Evolutionary conservation across 345 rosid species (phyloP), one percentile per base, ranked within the genome.

Genomic region (Eucalyptus victrix): DNA sequence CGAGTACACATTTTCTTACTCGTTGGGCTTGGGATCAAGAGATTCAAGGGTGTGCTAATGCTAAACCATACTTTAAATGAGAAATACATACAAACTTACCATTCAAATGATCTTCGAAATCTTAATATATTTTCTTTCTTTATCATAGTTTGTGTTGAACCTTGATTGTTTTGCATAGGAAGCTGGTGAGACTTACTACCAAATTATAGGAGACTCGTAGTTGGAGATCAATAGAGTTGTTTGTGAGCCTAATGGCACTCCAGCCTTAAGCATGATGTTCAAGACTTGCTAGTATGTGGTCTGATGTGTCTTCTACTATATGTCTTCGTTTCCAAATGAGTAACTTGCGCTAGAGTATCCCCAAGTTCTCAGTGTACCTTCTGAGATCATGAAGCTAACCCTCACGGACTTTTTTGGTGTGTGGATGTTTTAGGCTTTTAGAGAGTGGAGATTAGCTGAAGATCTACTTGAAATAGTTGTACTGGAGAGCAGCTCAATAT

Each of bases 151-250:
- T 34, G 44, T 34, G 4, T 34, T 34, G 45, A 72, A 10, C 44
- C 81, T 8, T 72, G 81, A 4, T 72, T 0, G 81, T 34, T 69
- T 69, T 69, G 44, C 24, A 19, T 12, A 96, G 97, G 94, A 91
- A 89, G 90, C 93, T 2, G 94, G 96, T 86, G 91, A 91, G 92
- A 94, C 93, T 47, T 96, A 96, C 90, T 94, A 93, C 65, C 89
- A 93, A 67, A 92, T 92, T 1, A 93, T 96, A 90, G 87, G 90
- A 50, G 76, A 90, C 26, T 96, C 97, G 16, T 97, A 97, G 98
- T 60, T 54, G 2, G 94, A 89, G 87, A 95, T 97, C 37, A 1
- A 95, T 32, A 89, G 88, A 88, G 81, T 95, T 86, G 97, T 97
- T 86, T 90, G 95, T 10, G 45, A 90, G 86, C 91, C 92, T 4